Percentiles rank a stretch among this genome's conserved stretches.
These are phyloP conservation scores for Coleophoma eucalyptorum DNA, from an alignment of 2,329 filamentous ascomycete species.

Conservation along the genomic window DNA sequence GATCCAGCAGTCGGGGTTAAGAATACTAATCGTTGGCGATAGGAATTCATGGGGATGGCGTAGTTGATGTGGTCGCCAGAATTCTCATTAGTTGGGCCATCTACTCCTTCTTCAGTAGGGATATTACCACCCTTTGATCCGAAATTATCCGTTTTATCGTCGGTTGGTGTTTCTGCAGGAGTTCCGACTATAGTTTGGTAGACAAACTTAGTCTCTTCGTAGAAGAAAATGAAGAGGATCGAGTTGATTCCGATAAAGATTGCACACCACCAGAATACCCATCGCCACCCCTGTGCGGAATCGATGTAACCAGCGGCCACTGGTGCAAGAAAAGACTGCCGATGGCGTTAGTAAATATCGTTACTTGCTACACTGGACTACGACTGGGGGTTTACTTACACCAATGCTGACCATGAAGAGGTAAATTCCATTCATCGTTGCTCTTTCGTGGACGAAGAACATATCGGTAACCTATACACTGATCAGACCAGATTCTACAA, in stretches of 20 bases:
- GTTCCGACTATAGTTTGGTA: background rate
- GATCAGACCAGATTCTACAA: background rate
- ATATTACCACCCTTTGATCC: background rate
- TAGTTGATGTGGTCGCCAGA: background rate
- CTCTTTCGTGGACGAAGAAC: slow-evolving; percentile 44
- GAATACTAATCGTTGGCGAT: slow-evolving; percentile 35
- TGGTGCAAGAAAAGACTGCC: slow-evolving; percentile 27
- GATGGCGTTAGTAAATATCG: no score
- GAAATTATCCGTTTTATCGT: background rate
- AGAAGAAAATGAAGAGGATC: slow-evolving; percentile 37
- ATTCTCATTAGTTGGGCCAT: no score
- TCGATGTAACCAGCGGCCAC: slow-evolving; percentile 34
- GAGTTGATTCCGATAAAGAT: slow-evolving; percentile 35
- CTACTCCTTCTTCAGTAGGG: background rate
- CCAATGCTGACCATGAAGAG: slow-evolving; percentile 32
- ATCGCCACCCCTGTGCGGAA: slow-evolving; percentile 41
- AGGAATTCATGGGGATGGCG: slow-evolving; percentile 35
- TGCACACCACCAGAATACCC: slow-evolving; percentile 43
- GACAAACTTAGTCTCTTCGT: slow-evolving; percentile 32
- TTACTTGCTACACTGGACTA: slow-evolving; percentile 4
- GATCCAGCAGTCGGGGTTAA: slow-evolving; percentile 17
- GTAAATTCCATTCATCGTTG: slow-evolving; percentile 42
- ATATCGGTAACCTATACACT: slow-evolving; percentile 34
- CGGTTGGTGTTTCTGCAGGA: background rate
- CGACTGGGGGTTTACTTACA: slow-evolving; percentile 5